These are phyloP conservation scores for Piper betle DNA, from an alignment of 164 flowering plant species.

Conservation along the genomic window DNA sequence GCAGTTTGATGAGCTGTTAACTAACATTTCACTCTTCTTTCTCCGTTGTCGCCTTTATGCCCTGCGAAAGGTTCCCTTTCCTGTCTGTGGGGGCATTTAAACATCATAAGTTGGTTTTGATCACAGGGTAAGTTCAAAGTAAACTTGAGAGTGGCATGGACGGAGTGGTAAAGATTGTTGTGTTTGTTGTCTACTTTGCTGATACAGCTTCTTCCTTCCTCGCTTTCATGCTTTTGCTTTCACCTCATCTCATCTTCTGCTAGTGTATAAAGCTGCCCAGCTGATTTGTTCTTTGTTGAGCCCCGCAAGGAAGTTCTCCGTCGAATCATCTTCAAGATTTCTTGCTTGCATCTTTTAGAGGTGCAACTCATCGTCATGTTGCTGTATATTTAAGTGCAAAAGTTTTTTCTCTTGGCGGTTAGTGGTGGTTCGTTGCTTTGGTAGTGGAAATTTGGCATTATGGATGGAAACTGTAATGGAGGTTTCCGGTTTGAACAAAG, in stretches of 20 bases:
- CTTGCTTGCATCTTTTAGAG: background rate
- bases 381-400: background rate
- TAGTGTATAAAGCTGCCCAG: constrained; percentile 63
- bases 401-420: too few relatives aligned
- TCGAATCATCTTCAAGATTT: constrained; percentile 21
- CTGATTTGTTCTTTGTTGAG: constrained; percentile 77
- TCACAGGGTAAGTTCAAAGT: constrained; percentile 30
- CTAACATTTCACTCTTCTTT: constrained; percentile 33
- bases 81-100: constrained; percentile 33
- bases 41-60: constrained; percentile 57
- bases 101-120: constrained; percentile 18
- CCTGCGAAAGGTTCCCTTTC: constrained; percentile 80
- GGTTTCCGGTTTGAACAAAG: constrained; percentile 1
- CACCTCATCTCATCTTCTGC: constrained; percentile 23
- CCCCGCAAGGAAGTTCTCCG: constrained; percentile 49
- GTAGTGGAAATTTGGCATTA: constrained; percentile 8
- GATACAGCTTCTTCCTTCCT: constrained; percentile 14
- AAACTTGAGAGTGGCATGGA: constrained; percentile 16
- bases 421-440: background rate
- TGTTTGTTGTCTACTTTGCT: constrained; percentile 26
- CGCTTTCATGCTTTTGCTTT: constrained; percentile 18
- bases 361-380: background rate
- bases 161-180: constrained; percentile 28
- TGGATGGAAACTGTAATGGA: constrained; percentile 35
- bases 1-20: constrained; percentile 50